These are phyloP conservation scores for Bertia moriformis DNA, from an alignment of 2,329 filamentous ascomycete genomes.

Conservation along the genomic window DNA sequence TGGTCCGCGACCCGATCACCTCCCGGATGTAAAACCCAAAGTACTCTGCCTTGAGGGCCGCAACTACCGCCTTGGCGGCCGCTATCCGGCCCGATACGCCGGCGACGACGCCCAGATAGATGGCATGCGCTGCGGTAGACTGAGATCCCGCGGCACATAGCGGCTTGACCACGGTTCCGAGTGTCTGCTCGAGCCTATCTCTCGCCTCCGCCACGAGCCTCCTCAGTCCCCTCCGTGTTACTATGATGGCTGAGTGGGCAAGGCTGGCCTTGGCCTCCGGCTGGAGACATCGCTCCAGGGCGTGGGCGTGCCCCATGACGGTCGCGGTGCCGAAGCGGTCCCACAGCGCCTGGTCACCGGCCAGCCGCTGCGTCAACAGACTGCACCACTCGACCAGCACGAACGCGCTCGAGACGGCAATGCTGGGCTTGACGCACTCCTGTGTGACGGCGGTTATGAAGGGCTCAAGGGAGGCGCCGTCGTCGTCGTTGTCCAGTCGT, in stretches of 20 bases:
- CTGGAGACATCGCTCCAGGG: constrained; percentile 64
- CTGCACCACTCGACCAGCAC: constrained; percentile 84
- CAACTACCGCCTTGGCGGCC: constrained; percentile 45
- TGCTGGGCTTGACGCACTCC: constrained; percentile 64
- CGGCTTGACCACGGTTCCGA: constrained; percentile 46
- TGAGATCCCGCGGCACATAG: constrained; percentile 56
- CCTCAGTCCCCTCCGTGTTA: constrained; percentile 68
- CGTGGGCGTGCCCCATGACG: constrained; percentile 54
- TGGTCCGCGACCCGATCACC: constrained; percentile 62
- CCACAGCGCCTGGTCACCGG: constrained; percentile 46
- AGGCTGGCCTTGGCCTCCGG: constrained; percentile 49
- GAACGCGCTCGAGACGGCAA: constrained; percentile 71
- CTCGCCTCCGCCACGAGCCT: constrained; percentile 50
- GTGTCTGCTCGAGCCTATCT: constrained; percentile 39
- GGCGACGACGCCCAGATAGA: constrained; percentile 72
- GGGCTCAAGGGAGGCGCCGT: constrained; percentile 39
- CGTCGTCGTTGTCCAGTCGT: constrained; percentile 33
- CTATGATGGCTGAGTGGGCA: constrained; percentile 58
- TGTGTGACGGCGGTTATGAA: constrained; percentile 50
- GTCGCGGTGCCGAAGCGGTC: constrained; percentile 50
- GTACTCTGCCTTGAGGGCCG: constrained; percentile 55
- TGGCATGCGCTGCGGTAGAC: constrained; percentile 54
- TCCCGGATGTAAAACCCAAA: constrained; percentile 76
- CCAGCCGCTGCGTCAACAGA: constrained; percentile 59
- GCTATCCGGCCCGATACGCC: constrained; percentile 68